A percentile compares a stretch with the other conserved stretches of the same genome.
Conservation (phyloP, 2,329 filamentous ascomycete genomes). For the Trichophaea hybrida region DNA sequence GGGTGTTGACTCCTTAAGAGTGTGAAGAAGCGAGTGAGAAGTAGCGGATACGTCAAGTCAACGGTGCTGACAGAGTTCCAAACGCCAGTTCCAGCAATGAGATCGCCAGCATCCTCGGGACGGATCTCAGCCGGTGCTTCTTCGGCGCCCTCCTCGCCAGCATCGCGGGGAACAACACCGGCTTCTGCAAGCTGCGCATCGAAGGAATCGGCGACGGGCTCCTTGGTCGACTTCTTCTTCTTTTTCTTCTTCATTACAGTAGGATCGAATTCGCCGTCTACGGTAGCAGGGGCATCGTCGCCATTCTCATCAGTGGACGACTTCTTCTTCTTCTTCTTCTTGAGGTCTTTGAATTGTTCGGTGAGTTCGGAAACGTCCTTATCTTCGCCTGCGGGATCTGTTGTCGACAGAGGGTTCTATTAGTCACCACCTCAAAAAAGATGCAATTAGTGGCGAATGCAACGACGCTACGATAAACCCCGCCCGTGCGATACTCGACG, state of each 20-base stretch:
- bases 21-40: constrained; percentile 86
- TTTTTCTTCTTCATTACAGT: constrained; percentile 72
- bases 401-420: neutral
- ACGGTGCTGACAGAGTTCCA: constrained; percentile 70
- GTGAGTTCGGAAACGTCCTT: constrained; percentile 39
- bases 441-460: neutral
- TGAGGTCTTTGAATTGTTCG: constrained; percentile 51
- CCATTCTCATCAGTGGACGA: constrained; percentile 36
- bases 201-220: constrained; percentile 44
- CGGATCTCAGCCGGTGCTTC: constrained; percentile 44
- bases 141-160: constrained; percentile 44
- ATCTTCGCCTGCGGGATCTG: constrained; percentile 35
- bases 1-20: constrained; percentile 92
- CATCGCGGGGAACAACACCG: constrained; percentile 36
- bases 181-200: constrained; percentile 51
- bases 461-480: neutral
- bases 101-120: constrained; percentile 53
- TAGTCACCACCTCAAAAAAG: neutral
- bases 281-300: constrained; percentile 36
- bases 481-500: neutral
- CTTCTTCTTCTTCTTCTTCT: constrained; percentile 59
- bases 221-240: constrained; percentile 56
- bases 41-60: constrained; percentile 67
- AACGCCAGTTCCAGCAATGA: constrained; percentile 76
- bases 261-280: constrained; percentile 37